phyloP scores from a whole-genome alignment of 192 early-diverging fungal genomes.

The Glomus cerebriforme region DNA sequence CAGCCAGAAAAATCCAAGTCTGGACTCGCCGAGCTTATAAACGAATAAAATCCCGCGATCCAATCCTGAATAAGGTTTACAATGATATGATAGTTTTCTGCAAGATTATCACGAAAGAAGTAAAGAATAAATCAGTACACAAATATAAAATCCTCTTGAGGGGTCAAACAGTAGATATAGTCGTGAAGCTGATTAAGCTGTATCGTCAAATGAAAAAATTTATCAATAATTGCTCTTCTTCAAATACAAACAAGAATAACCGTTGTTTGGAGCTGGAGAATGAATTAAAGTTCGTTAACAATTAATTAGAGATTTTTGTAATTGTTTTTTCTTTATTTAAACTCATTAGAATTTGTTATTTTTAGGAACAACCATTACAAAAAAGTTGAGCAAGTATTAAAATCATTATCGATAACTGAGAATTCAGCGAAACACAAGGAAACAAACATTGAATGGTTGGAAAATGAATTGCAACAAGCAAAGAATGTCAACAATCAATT shows the following conservation, averaged over 20 bases:
- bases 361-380: slow-evolving; percentile 13
- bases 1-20: slow-evolving; percentile 2
- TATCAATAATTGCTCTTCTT: slow-evolving; percentile 1
- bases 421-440: background rate
- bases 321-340: background rate
- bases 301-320: background rate
- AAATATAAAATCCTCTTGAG: slow-evolving; percentile 14
- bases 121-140: background rate
- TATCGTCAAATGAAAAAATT: no score
- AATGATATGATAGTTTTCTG: slow-evolving; percentile 11
- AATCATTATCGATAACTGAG: slow-evolving; percentile 17
- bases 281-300: background rate
- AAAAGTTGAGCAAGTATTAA: background rate
- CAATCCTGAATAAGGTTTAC: background rate
- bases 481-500: background rate
- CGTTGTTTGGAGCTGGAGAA: background rate
- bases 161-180: slow-evolving; percentile 3
- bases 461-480: slow-evolving; percentile 10
- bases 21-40: background rate
- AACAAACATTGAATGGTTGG: slow-evolving; percentile 13
- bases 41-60: slow-evolving; percentile 18
- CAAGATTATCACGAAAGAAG: background rate
- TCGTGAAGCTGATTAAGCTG: slow-evolving; percentile 10
- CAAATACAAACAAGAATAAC: background rate
- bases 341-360: background rate